These are phyloP conservation scores for Suillus ampliporus DNA, from an alignment of 768 basidiomycete species.

Conservation along the genomic window DNA sequence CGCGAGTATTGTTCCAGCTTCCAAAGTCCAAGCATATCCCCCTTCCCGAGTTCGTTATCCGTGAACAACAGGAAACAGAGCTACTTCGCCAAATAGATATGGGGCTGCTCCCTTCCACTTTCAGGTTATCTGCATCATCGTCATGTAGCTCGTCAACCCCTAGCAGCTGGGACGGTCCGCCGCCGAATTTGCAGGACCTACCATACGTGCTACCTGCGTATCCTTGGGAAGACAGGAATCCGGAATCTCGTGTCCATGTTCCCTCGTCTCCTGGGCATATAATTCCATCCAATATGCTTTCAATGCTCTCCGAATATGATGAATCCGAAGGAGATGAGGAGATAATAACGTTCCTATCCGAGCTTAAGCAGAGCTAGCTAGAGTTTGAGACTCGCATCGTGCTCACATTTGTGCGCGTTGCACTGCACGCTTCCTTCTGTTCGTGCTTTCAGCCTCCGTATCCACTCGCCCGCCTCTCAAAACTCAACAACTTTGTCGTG, in stretches of 20 bases:
- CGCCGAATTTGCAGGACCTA: neutral
- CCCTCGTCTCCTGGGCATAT: neutral
- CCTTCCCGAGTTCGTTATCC: neutral
- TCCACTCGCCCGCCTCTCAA: neutral
- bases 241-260: neutral
- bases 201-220: neutral
- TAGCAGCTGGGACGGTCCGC: neutral
- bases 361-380: neutral
- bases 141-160: neutral
- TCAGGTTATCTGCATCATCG: neutral
- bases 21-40: neutral
- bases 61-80: neutral
- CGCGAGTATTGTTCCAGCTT: neutral
- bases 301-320: neutral
- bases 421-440: neutral
- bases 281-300: neutral
- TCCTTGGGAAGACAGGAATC: neutral
- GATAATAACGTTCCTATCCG: neutral
- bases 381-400: neutral
- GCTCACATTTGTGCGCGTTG: neutral
- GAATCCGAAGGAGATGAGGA: conserved; percentile 1
- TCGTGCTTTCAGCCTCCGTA: neutral
- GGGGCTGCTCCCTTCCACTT: neutral
- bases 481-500: neutral
- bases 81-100: neutral